Evolutionary conservation across 2,329 filamentous ascomycete species (phyloP), one percentile per base, ranked within the genome.

Genomic region (Gaeumannomyces tritici): DNA sequence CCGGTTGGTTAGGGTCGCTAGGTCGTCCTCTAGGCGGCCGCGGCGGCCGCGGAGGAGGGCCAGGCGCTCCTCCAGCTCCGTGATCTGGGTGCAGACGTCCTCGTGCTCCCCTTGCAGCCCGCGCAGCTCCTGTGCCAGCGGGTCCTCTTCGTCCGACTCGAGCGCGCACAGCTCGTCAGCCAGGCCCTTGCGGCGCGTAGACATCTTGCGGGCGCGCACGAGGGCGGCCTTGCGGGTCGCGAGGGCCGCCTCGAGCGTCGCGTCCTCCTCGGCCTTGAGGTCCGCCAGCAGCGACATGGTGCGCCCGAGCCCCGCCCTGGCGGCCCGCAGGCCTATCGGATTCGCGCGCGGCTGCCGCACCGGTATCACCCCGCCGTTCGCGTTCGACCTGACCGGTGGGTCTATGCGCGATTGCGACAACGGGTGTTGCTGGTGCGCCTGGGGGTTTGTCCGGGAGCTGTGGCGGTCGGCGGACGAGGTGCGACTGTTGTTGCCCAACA

Each of bases 241-340:
- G 47, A 89, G 71, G 2, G 87, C 83, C 1, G 77, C 74, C 3
- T 82, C 79, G 1, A 91, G 74, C 28, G 85, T 77, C 0, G 79
- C 77, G n/a, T 86, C 77, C 73, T 92, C 88, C 63, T 91, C 88
- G 4, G 77, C 77, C 70, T 91, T 91, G 29, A 93, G 75, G 11
- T 81, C 80, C 0, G 83, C 84, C 6, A 93, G 75, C 61, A 86
- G 83, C 3, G 80, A 76, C 71, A 93, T 89, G 59, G 83, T 81
- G 60, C 79, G 80, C 21, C 83, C 79, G 9, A 93, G 80, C 0
- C 86, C 87, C 31, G 80, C 79, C n/a, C 90, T 80, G 1, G 88
- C 87, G 24, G 81, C 80, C 31, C 80, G 79, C 18, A 92, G 76
- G 0, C 86, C 82, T 11, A 83, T 71, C 47, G 80, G 83, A 62